Evolutionary conservation across 2,329 filamentous ascomycete species (phyloP).

Genomic region (Colletotrichum graminicola): DNA sequence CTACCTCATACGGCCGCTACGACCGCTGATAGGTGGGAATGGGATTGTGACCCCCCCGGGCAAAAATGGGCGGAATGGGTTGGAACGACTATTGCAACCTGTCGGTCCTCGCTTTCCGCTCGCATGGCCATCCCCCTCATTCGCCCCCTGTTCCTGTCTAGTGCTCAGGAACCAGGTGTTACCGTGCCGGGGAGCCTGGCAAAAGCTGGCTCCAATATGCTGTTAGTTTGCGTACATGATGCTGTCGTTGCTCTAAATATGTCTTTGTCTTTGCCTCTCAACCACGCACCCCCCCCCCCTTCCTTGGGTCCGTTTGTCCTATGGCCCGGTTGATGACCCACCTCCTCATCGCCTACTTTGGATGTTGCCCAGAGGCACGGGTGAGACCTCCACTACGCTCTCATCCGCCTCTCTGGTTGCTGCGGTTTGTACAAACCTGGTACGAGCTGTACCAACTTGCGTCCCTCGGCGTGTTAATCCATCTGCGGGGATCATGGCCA

Average conservation of each 20-base stretch:
- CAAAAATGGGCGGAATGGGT: constrained; percentile 32
- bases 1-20: constrained; percentile 48
- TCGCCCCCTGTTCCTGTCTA: constrained; percentile 35
- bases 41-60: constrained; percentile 37
- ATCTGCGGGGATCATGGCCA: constrained; percentile 7
- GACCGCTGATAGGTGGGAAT: constrained; percentile 48
- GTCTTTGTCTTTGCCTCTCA: neutral
- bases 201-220: neutral
- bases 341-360: constrained; percentile 15
- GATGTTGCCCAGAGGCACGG: constrained; percentile 30
- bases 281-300: neutral
- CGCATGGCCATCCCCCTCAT: constrained; percentile 7
- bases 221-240: constrained; percentile 14
- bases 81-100: constrained; percentile 18
- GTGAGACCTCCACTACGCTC: constrained; percentile 21
- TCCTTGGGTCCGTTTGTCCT: constrained; percentile 25
- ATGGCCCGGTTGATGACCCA: constrained; percentile 32
- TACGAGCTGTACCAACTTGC: constrained; percentile 17
- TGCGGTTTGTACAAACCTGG: constrained; percentile 35
- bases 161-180: constrained; percentile 40
- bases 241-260: neutral
- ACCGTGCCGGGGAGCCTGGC: constrained; percentile 33
- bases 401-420: constrained; percentile 18
- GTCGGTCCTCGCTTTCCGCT: constrained; percentile 23
- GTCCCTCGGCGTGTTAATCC: constrained; percentile 22